Conservation (phyloP, 1,139 yeast genomes). For the Zygosaccharomyces sapae region DNA sequence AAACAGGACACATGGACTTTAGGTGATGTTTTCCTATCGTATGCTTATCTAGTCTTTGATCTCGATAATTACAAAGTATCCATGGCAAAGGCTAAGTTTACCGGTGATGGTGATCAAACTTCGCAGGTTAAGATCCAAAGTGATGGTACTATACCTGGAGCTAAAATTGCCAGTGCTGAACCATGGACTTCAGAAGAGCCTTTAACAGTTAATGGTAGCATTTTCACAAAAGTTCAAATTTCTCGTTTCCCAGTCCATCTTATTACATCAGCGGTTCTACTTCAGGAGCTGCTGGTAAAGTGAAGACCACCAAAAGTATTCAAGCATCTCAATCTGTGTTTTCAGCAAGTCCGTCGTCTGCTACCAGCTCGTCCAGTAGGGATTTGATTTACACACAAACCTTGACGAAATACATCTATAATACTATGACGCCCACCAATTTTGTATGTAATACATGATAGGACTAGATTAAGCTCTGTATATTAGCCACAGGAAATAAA, state of each 20-base stretch:
- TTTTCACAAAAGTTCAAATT: slow-evolving; percentile 6
- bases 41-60: slow-evolving; percentile 75
- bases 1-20: slow-evolving; percentile 40
- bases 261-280: not conserved
- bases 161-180: slow-evolving; percentile 17
- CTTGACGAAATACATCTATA: slow-evolving; percentile 1
- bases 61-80: slow-evolving; percentile 61
- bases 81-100: slow-evolving; percentile 53
- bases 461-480: not conserved
- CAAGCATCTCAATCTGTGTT: not conserved
- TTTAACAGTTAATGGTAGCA: slow-evolving; percentile 13
- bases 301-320: not conserved
- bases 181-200: slow-evolving; percentile 22
- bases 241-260: not conserved
- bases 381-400: not conserved
- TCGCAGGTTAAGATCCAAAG: slow-evolving; percentile 14
- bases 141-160: slow-evolving; percentile 23
- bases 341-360: not conserved
- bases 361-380: not conserved
- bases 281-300: not conserved
- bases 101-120: slow-evolving; percentile 20
- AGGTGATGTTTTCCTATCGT: slow-evolving; percentile 71
- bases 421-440: slow-evolving; percentile 1
- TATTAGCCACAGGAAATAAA: too few species aligned
- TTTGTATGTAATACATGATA: not conserved